Evolutionary conservation across 1,284 basidiomycete genomes (phyloP).

Genomic region (Singerocomus rubriflavus): DNA sequence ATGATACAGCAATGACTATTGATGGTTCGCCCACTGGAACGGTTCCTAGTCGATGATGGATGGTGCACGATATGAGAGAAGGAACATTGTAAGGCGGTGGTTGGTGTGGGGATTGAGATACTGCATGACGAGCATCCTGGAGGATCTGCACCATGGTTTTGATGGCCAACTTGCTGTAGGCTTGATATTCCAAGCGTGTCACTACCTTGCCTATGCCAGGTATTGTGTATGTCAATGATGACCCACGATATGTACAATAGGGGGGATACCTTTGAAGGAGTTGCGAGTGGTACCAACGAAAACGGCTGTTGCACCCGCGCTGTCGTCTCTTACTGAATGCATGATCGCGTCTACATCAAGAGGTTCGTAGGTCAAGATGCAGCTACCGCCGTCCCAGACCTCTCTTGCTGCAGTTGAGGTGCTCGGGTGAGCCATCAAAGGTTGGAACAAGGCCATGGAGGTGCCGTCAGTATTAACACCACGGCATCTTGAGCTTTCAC

Average conservation of each 20-base stretch:
- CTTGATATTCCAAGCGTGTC: conserved; percentile 75
- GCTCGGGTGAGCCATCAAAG: conserved; percentile 14
- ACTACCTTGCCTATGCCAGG: conserved; percentile 60
- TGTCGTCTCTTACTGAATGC: conserved; percentile 55
- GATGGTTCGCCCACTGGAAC: conserved; percentile 80
- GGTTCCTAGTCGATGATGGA: conserved; percentile 77
- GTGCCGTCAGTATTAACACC: background rate
- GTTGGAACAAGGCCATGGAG: too few species aligned
- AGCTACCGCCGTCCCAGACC: conserved; percentile 48
- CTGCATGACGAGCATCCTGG: conserved; percentile 41
- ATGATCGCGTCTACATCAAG: conserved; percentile 60
- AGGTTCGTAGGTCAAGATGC: conserved; percentile 55
- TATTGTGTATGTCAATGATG: conserved; percentile 4
- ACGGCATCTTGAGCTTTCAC: background rate
- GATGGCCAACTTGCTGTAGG: conserved; percentile 79
- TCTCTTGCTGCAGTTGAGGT: conserved; percentile 48
- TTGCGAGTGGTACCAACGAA: conserved; percentile 76
- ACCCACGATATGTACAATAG: background rate
- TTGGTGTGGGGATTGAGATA: conserved; percentile 45
- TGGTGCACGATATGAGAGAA: conserved; percentile 50
- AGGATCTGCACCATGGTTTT: conserved; percentile 72
- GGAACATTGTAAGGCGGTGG: conserved; percentile 28
- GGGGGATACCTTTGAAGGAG: conserved; percentile 48
- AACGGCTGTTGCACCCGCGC: conserved; percentile 68
- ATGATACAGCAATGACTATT: conserved; percentile 82